Evolutionary conservation across 1,284 basidiomycete genomes (phyloP), one percentile per base, ranked within the genome.

Genomic region (Ustilago bromivora): DNA sequence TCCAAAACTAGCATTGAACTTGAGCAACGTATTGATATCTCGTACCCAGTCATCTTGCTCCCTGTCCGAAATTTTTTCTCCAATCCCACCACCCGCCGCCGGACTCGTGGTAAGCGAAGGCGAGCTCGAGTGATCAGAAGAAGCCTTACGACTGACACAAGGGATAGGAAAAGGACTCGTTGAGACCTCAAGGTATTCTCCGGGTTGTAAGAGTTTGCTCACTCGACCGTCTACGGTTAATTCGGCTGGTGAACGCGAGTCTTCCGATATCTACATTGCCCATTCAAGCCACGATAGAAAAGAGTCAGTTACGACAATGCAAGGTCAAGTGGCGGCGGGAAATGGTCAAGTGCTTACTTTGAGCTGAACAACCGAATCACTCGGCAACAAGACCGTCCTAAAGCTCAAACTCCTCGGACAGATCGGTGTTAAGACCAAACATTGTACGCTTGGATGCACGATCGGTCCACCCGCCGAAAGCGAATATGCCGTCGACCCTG

Each of bases 401-500:
- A 98, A 98, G 57, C 93, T 95, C 40, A 98, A 88, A 79, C 94
- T 95, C 53, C 96, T 90, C 32, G 96, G 96, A 82, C 94, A 96
- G 78, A 98, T 97, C 7, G 96, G 96, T 0, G 96, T 98, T 32
- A 98, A 88, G 11, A 98, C 92, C 58, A 98, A 89, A 1, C 94
- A 93, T 76, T 93, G 93, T 23, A 96, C 89, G 3, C 93, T 94
- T 0, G 96, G 96, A 82, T 98, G 96, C 0, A 97, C 94, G 78
- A 98, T 98, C 1, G 96, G 96, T 8, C 96, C 96, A 31, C 96
- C 96, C 0, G 96, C 94, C 1, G 95, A 96, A 40, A 98, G 90
- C 1, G 95, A 97, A 87, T 98, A 98, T 3, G 96, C 96, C 0
- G 96, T 98, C 15, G 95, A 98, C 1, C 96, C 96, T 0, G 96